Evolutionary conservation across 2,329 filamentous ascomycete genomes (phyloP).

Genomic region (Pseudocercospora fuligena): DNA sequence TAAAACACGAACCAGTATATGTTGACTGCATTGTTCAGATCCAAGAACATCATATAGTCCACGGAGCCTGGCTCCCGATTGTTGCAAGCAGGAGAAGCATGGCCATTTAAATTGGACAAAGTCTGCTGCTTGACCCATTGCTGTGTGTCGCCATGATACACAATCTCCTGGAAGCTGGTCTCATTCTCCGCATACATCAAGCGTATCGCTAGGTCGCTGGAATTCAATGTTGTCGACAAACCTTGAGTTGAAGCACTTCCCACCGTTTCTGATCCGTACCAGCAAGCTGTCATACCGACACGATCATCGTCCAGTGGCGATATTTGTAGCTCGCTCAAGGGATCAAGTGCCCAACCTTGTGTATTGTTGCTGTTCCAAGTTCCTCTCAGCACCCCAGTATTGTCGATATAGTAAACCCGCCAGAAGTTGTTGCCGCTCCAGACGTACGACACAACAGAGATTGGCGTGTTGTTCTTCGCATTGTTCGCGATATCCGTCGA

Average conservation of each 20-base stretch:
- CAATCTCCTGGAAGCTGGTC: constrained; percentile 47
- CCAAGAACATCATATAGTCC: constrained; percentile 51
- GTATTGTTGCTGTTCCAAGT: constrained; percentile 43
- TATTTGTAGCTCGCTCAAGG: constrained; percentile 37
- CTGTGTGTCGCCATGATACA: constrained; percentile 46
- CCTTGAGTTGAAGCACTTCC: constrained; percentile 42
- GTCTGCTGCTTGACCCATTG: constrained; percentile 43
- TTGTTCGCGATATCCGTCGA: constrained; percentile 46
- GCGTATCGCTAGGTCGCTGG: constrained; percentile 44
- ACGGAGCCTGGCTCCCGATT: constrained; percentile 34
- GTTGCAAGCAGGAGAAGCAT: constrained; percentile 34
- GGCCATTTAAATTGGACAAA: constrained; percentile 47
- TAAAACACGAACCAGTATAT: constrained; percentile 43
- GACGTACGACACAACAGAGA: constrained; percentile 49
- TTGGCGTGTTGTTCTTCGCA: constrained; percentile 49
- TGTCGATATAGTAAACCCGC: constrained; percentile 45
- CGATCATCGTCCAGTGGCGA: constrained; percentile 37
- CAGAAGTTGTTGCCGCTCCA: constrained; percentile 39
- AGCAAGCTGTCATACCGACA: constrained; percentile 45
- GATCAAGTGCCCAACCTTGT: constrained; percentile 48
- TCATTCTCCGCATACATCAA: constrained; percentile 48
- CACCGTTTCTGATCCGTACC: constrained; percentile 44
- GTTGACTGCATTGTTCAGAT: constrained; percentile 45
- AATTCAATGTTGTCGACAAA: constrained; percentile 33
- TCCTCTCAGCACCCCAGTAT: constrained; percentile 45